Evolutionary conservation across 164 flowering plant genomes (phyloP), one percentile per base, ranked within the genome.

Genomic region (Liriodendron chinense): DNA sequence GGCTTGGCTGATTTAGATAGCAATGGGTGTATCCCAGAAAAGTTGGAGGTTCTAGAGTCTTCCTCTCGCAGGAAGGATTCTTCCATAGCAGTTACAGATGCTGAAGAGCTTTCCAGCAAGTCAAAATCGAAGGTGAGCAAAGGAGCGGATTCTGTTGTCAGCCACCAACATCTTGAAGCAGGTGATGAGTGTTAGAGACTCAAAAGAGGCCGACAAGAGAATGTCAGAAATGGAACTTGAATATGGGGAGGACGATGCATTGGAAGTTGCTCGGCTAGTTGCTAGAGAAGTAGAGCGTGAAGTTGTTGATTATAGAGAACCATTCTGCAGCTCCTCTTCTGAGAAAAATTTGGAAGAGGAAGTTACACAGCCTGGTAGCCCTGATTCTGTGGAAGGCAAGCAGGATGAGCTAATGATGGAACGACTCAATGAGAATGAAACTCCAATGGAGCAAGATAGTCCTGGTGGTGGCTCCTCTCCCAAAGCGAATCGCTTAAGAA

Each of bases 221-320:
- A 76, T 70, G 69, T 81, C 92, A 34, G 87, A 84, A 75, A 77
- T 84, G 80, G 96, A 86, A 50, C 80, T 87, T 34, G 97, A 91
- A 43, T 87, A 86, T 85, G 95, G 90, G 25, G 80, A 86, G 13
- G 86, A 87, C 73, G 98, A 94, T 84, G 90, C 99, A 24, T 76
- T 94, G 77, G 94, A 96, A 82, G 85, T 91, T 74, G 97, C 97
- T 79, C 76, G 91, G 65, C 86, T 85, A 74, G 98, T 94, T 74
- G 97, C 95, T 34, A 86, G 85, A 72, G 92, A 89, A 82, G 95
- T 89, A 48, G 94, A 85, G 80, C 83, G 88, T 76, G 91, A 92
- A 79, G 89, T 89, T 61, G 87, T 74, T 23, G 89, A 84, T 75
- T 81, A 78, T 72, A 79, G 83, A 77, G 94, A 87, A 73, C 88